phyloP scores from a whole-genome alignment of 1,284 basidiomycete genomes.

The Pterulicium gracile region DNA sequence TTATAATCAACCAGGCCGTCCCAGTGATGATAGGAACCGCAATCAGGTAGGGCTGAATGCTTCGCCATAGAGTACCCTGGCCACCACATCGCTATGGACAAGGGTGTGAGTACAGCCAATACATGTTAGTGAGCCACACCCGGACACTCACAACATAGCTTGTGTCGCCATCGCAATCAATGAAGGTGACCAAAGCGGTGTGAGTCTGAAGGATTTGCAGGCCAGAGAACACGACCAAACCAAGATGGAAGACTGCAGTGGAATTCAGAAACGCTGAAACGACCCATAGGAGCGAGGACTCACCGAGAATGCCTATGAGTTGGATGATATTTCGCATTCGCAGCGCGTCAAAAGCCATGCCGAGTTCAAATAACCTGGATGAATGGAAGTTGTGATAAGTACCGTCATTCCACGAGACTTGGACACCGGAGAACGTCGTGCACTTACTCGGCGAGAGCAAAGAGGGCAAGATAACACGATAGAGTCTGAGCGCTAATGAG shows the following conservation, averaged over 20 bases:
- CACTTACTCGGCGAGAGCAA: conserved; percentile 66
- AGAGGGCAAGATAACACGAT: conserved; percentile 73
- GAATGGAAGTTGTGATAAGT: conserved; percentile 1
- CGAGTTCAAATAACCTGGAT: conserved; percentile 55
- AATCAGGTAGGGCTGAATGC: conserved; percentile 37
- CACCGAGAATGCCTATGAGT: conserved; percentile 60
- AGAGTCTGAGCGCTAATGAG: conserved; percentile 49
- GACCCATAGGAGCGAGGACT: conserved; percentile 13
- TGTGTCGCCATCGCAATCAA: conserved; percentile 14
- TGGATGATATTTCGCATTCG: conserved; percentile 69
- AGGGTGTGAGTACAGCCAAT: conserved; percentile 8
- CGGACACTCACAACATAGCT: conserved; percentile 18
- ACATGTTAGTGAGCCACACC: conserved; percentile 5
- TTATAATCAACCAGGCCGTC: conserved; percentile 38
- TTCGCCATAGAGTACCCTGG: conserved; percentile 30
- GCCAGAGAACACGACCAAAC: conserved; percentile 59
- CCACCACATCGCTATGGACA: conserved; percentile 35
- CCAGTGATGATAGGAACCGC: conserved; percentile 43
- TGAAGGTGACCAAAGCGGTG: conserved; percentile 37
- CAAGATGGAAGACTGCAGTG: conserved; percentile 56
- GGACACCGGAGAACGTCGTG: background rate
- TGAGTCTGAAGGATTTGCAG: conserved; percentile 67
- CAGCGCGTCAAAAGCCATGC: conserved; percentile 68
- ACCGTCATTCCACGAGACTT: conserved; percentile 3
- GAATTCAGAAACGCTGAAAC: background rate